Evolutionary conservation across 768 basidiomycete species (phyloP), one percentile per base, ranked within the genome.

Genomic region (Goffeauzyma gilvescens): DNA sequence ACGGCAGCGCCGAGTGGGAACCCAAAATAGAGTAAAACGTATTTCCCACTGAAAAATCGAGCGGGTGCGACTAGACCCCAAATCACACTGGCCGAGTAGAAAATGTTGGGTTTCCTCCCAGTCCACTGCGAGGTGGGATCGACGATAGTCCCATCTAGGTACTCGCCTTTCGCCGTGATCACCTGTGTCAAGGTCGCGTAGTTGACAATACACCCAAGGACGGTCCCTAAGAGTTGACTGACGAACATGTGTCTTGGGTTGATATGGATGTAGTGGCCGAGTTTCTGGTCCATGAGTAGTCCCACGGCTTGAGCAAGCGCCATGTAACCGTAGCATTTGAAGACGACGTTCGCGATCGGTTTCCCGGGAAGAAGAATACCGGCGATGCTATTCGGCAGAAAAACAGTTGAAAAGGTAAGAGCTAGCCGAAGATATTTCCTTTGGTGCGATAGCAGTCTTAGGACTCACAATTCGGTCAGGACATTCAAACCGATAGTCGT

Each of bases 401-500:
- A 21, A 18, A 6, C 22, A 13, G 6, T 4, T 17, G 13, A 15
- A 17, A 8, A 17, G 36, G 36, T 6, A 6, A 37, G 15, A 18
- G 36, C 6, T 18, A 6, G n/a, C n/a, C n/a, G n/a, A n/a, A n/a
- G n/a, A n/a, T n/a, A n/a, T n/a, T n/a, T n/a, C n/a, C n/a, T n/a
- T n/a, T n/a, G 33, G 3, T 22, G 14, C 6, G 38, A 32, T 23
- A 38, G 34, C 3, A 42, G 17, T 5, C 38, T 17, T 14, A 28
- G 43, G 21, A 31, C 59, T 51, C 23, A 59, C 61, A 64, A 63
- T 37, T 65, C 64, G 1, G 62, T 65, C 28, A 65, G 28, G n/a
- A 65, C 64, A 38, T 65, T 65, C 53, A 65, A 44, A 0, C 64
- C 64, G 20, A 64, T 60, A 1, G 56, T 58, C 6, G 62, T 64